Percentiles rank a stretch among this genome's conserved stretches.
Conservation (phyloP, 495 filamentous ascomycete species). For the Aspergillus cavernicola region DNA sequence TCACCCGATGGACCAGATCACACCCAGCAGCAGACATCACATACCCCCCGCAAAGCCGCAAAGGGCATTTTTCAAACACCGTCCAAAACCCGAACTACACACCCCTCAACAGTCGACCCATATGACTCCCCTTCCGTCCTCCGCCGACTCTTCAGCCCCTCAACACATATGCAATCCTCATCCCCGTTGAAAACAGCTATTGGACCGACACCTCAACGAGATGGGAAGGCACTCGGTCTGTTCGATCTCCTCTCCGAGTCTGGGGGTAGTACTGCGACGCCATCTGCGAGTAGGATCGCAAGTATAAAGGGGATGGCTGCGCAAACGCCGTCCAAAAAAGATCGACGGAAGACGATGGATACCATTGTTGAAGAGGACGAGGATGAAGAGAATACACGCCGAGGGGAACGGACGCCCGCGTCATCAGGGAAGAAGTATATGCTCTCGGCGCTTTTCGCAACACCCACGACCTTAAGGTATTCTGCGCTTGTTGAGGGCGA, state of each 20-base stretch:
- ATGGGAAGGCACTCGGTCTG: conserved; percentile 82
- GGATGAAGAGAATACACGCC: conserved; percentile 31
- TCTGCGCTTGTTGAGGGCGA: conserved; percentile 40
- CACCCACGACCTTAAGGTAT: conserved; percentile 52
- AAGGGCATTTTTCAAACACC: conserved; percentile 42
- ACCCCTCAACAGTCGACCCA: conserved; percentile 49
- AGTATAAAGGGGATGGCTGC: conserved; percentile 29
- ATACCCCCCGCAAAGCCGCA: conserved; percentile 32
- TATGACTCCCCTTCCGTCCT: conserved; percentile 57
- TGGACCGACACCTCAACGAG: conserved; percentile 87
- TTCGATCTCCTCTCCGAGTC: conserved; percentile 78
- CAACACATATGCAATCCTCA: conserved; percentile 33
- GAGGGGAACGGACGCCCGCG: conserved; percentile 56
- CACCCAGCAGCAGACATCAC: conserved; percentile 1
- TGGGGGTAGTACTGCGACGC: conserved; percentile 44
- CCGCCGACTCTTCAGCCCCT: conserved; percentile 59
- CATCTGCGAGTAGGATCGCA: conserved; percentile 31
- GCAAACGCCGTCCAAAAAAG: conserved; percentile 39
- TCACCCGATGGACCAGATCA: conserved; percentile 29
- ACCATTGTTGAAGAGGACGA: conserved; percentile 33
- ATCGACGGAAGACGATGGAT: conserved; percentile 19
- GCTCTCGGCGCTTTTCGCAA: conserved; percentile 60
- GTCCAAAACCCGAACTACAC: conserved; percentile 38
- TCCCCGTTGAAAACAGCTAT: conserved; percentile 47
- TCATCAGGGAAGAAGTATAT: conserved; percentile 59